Percentiles rank a stretch among this genome's conserved stretches.
Conservation (phyloP, 2,329 filamentous ascomycete species). For the Fusarium xylarioides region DNA sequence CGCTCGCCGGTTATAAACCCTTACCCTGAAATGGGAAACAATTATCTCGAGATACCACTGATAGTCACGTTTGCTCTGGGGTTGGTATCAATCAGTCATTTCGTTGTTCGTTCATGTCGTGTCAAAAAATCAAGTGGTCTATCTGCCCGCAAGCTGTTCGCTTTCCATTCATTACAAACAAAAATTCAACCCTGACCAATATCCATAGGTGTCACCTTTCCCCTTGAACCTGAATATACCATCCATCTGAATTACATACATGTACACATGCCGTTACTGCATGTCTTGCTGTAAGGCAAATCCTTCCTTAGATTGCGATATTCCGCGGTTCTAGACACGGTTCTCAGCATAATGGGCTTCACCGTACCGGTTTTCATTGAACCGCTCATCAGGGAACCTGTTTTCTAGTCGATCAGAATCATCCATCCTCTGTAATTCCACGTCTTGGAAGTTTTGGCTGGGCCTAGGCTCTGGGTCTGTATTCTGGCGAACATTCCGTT, state of each 20-base stretch:
- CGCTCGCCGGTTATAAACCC: not conserved
- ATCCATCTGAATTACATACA: conserved; percentile 15
- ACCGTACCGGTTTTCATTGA: conserved; percentile 9
- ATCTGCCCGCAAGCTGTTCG: conserved; percentile 17
- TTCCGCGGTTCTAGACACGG: not conserved
- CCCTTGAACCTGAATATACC: not conserved
- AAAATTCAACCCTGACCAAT: not conserved
- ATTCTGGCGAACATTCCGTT: conserved; percentile 29
- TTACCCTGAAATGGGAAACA: not conserved
- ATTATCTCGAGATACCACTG: not conserved
- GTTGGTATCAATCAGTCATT: conserved; percentile 14
- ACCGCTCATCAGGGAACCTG: conserved; percentile 17
- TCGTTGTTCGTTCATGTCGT: conserved; percentile 34
- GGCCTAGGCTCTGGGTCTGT: conserved; percentile 22
- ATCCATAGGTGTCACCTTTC: not conserved
- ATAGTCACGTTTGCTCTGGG: not conserved
- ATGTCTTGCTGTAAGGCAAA: not conserved
- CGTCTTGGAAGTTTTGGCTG: conserved; percentile 44
- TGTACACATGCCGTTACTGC: not conserved
- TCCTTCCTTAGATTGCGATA: not conserved
- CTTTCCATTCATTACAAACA: conserved; percentile 15
- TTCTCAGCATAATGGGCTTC: conserved; percentile 15
- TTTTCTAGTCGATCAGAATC: conserved; percentile 22
- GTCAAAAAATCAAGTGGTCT: conserved; percentile 25
- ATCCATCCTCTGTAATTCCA: conserved; percentile 44